phyloP scores from a whole-genome alignment of 2,329 filamentous ascomycete species.

The Aureobasidium vineae region DNA sequence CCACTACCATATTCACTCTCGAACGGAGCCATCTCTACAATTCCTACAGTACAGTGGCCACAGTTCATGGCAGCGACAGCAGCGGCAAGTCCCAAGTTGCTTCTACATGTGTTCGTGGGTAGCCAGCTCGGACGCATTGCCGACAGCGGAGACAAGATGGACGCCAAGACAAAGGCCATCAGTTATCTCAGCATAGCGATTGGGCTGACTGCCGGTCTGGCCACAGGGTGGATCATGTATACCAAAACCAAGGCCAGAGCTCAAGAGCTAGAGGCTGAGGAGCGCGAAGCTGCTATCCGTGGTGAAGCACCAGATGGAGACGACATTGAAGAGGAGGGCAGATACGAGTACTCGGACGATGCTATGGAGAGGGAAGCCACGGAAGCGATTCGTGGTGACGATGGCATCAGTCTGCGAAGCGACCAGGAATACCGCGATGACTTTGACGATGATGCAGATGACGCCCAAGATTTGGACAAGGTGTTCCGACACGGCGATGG shows the following conservation, averaged over 20 bases:
- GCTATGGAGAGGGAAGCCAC: conserved; percentile 45
- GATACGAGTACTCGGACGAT: conserved; percentile 47
- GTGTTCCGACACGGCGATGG: conserved; percentile 48
- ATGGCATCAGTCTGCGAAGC: conserved; percentile 53
- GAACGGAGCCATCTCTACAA: conserved; percentile 91
- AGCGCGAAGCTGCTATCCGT: conserved; percentile 38
- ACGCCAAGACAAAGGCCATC: conserved; percentile 69
- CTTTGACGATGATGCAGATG: conserved; percentile 46
- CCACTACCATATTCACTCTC: conserved; percentile 89
- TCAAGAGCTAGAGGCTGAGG: conserved; percentile 49
- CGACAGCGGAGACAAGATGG: conserved; percentile 83
- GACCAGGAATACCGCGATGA: conserved; percentile 45
- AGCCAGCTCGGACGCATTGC: conserved; percentile 76
- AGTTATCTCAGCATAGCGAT: conserved; percentile 80
- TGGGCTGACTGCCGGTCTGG: conserved; percentile 67
- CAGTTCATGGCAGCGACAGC: conserved; percentile 81
- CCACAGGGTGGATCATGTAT: conserved; percentile 84
- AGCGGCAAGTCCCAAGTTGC: conserved; percentile 76
- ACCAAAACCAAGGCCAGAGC: conserved; percentile 55
- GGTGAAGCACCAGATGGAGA: conserved; percentile 32
- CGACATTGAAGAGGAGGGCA: conserved; percentile 37
- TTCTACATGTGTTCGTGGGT: conserved; percentile 92
- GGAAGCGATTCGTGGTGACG: conserved; percentile 47
- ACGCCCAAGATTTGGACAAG: conserved; percentile 43
- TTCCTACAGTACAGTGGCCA: conserved; percentile 76